Evolutionary conservation across 108 stramenopile species (phyloP).

Genomic region (Cylindrotheca fusiformis): DNA sequence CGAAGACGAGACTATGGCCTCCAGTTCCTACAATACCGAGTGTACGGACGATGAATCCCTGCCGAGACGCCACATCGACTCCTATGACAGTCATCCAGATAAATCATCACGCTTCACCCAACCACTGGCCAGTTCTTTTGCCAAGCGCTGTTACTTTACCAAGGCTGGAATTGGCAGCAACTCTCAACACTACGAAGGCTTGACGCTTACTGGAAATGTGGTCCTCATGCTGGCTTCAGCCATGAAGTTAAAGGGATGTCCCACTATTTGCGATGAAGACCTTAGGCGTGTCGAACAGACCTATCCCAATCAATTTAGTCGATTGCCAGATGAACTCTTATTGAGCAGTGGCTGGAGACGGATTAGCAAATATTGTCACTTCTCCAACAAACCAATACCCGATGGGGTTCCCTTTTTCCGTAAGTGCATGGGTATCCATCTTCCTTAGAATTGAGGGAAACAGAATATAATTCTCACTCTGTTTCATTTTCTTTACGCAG

Average conservation of each 20-base stretch:
- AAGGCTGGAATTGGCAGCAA: conserved; percentile 79
- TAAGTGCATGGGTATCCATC: conserved; percentile 28
- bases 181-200: conserved; percentile 86
- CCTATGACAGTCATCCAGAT: conserved; percentile 20
- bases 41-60: conserved; percentile 34
- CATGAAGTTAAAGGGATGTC: conserved; percentile 90
- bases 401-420: conserved; percentile 65
- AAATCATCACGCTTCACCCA: conserved; percentile 19
- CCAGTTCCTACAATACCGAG: conserved; percentile 25
- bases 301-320: conserved; percentile 82
- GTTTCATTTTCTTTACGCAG: conserved; percentile 7
- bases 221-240: conserved; percentile 82
- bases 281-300: conserved; percentile 83
- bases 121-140: conserved; percentile 78
- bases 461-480: not conserved
- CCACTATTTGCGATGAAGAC: conserved; percentile 91
- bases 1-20: conserved; percentile 20
- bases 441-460: not conserved
- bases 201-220: conserved; percentile 82
- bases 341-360: conserved; percentile 81
- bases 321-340: conserved; percentile 80
- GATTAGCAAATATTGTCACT: conserved; percentile 84
- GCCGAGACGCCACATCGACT: conserved; percentile 1
- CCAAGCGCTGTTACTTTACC: conserved; percentile 87
- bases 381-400: conserved; percentile 78